Percentiles rank a stretch among this genome's conserved stretches.
phyloP scores from a whole-genome alignment of 345 rosid genomes.

The Salix purpurea region DNA sequence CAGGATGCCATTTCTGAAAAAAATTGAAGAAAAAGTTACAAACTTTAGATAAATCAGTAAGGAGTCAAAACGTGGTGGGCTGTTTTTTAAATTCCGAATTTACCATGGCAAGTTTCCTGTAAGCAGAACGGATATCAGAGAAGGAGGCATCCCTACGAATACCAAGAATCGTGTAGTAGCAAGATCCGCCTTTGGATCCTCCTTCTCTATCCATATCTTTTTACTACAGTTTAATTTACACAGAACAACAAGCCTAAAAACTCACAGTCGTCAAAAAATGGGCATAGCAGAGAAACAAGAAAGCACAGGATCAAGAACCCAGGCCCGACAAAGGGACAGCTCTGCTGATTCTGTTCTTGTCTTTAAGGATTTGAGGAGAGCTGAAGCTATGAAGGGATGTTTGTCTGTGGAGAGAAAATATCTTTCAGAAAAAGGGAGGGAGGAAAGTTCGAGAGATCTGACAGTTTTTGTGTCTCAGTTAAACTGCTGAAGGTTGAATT shows the following conservation, averaged over 20 bases:
- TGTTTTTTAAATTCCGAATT: background rate
- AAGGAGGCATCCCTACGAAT: slow-evolving; percentile 72
- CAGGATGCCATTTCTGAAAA: slow-evolving; percentile 92
- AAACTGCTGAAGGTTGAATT: too few relatives aligned
- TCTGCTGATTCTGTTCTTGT: background rate
- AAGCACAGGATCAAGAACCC: background rate
- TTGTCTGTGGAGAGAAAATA: slow-evolving; percentile 28
- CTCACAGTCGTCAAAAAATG: background rate
- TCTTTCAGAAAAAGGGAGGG: slow-evolving; percentile 15
- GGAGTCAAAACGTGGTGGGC: background rate
- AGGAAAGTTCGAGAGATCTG: slow-evolving; percentile 52
- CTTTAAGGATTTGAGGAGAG: background rate
- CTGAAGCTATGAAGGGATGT: background rate
- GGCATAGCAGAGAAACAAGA: background rate
- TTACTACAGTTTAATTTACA: background rate
- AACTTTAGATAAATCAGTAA: background rate
- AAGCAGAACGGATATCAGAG: slow-evolving; percentile 77
- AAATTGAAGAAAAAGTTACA: background rate
- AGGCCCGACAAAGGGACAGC: background rate
- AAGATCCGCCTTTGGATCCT: slow-evolving; percentile 60
- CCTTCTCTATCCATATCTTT: slow-evolving; percentile 57
- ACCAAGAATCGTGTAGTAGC: slow-evolving; percentile 73
- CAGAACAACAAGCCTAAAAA: background rate
- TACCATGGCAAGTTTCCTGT: slow-evolving; percentile 91
- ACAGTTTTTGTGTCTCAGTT: background rate